phyloP scores from a whole-genome alignment of 495 filamentous ascomycete genomes.

The Chaetomium cochliodes region DNA sequence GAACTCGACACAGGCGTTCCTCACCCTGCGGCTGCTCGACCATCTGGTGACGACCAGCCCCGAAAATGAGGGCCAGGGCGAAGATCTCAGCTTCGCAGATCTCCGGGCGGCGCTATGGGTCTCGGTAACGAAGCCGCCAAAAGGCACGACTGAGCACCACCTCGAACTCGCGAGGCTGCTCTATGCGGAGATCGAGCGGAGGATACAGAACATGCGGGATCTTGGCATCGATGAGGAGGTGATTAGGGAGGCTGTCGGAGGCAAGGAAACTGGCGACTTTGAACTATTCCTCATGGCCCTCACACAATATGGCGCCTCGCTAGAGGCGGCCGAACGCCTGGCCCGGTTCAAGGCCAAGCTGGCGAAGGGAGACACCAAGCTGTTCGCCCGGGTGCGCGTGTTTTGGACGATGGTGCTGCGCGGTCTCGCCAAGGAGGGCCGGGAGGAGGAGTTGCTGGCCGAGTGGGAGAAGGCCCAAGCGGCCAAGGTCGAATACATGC shows the following conservation, averaged over 20 bases:
- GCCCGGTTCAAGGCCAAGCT: slow-evolving; percentile 40
- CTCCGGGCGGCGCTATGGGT: slow-evolving; percentile 47
- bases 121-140: slow-evolving; percentile 36
- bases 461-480: slow-evolving; percentile 38
- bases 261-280: slow-evolving; percentile 40
- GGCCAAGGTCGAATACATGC: slow-evolving; percentile 36
- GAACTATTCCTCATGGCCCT: slow-evolving; percentile 54
- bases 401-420: slow-evolving; percentile 62
- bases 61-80: slow-evolving; percentile 39
- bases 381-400: slow-evolving; percentile 34
- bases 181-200: slow-evolving; percentile 52
- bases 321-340: slow-evolving; percentile 56
- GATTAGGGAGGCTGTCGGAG: slow-evolving; percentile 38
- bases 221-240: slow-evolving; percentile 39
- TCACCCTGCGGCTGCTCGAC: slow-evolving; percentile 56
- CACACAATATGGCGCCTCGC: slow-evolving; percentile 56
- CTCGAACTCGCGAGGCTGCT: slow-evolving; percentile 56
- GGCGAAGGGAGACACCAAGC: slow-evolving; percentile 25
- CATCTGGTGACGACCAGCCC: slow-evolving; percentile 53
- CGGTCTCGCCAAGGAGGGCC: slow-evolving; percentile 65
- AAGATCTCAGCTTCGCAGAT: slow-evolving; percentile 49
- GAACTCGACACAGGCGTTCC: slow-evolving; percentile 63
- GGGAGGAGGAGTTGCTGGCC: slow-evolving; percentile 53
- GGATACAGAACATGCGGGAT: slow-evolving; percentile 25
- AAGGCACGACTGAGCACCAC: slow-evolving; percentile 44